phyloP scores from a whole-genome alignment of 2,329 filamentous ascomycete species.

The Cercospora sp. region DNA sequence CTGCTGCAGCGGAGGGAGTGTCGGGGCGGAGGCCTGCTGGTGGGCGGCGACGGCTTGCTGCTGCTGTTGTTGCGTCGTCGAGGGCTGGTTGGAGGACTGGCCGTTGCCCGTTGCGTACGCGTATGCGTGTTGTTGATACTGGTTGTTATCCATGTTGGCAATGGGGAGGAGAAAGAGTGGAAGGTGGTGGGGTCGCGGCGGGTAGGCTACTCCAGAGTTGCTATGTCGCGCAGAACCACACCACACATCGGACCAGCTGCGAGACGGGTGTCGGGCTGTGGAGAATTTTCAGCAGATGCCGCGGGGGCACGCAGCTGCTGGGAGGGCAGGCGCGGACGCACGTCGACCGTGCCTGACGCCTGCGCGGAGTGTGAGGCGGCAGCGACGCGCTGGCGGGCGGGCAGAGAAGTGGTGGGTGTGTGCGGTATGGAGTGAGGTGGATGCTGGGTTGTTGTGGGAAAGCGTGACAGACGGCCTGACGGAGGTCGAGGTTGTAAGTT shows the following conservation, averaged over 20 bases:
- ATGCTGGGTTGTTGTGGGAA: constrained; percentile 7
- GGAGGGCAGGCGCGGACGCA: constrained; percentile 12
- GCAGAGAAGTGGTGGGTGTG: background rate
- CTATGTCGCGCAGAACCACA: constrained; percentile 3
- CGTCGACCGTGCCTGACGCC: constrained; percentile 1
- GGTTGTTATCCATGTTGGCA: constrained; percentile 18
- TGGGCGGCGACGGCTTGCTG: constrained; percentile 25
- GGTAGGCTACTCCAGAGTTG: constrained; percentile 15
- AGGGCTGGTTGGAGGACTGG: constrained; percentile 25
- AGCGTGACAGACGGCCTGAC: constrained; percentile 1
- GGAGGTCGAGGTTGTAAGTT: background rate
- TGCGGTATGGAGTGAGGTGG: background rate
- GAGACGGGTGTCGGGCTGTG: background rate
- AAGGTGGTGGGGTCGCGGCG: constrained; percentile 7
- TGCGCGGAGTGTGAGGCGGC: background rate
- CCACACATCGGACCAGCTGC: constrained; percentile 11
- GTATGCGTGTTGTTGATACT: constrained; percentile 15
- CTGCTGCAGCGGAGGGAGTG: constrained; percentile 40
- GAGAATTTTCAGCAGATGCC: constrained; percentile 10
- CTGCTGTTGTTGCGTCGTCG: constrained; percentile 23
- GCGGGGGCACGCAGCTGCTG: background rate
- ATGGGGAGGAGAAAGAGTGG: constrained; percentile 3
- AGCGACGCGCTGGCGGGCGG: constrained; percentile 1
- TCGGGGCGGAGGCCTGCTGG: constrained; percentile 33
- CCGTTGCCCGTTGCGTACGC: constrained; percentile 21